These are phyloP conservation scores for Paraconiothyrium brasiliense DNA, from an alignment of 2,329 filamentous ascomycete genomes.

Conservation along the genomic window DNA sequence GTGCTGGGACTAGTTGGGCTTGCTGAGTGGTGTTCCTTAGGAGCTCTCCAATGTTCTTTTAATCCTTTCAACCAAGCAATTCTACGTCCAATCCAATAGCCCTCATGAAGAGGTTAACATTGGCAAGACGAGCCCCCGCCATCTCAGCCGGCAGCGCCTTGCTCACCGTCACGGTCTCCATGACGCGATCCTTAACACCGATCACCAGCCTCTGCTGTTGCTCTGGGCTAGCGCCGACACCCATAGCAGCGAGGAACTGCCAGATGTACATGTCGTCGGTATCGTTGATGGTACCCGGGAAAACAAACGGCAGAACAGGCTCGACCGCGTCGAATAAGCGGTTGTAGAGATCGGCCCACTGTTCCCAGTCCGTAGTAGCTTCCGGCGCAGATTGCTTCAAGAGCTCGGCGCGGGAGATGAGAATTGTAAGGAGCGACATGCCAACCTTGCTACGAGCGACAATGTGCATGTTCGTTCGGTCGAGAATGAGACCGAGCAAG, in stretches of 20 bases:
- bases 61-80: slow-evolving; percentile 63
- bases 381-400: slow-evolving; percentile 83
- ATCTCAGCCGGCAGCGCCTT: slow-evolving; percentile 91
- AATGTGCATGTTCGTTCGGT: slow-evolving; percentile 82
- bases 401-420: slow-evolving; percentile 92
- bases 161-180: slow-evolving; percentile 89
- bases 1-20: not conserved
- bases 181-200: slow-evolving; percentile 96
- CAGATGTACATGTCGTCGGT: slow-evolving; percentile 96
- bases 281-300: slow-evolving; percentile 89
- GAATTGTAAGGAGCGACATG: slow-evolving; percentile 88
- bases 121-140: slow-evolving; percentile 81
- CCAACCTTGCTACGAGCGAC: slow-evolving; percentile 89
- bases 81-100: slow-evolving; percentile 99
- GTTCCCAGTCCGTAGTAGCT: slow-evolving; percentile 70
- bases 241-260: slow-evolving; percentile 96
- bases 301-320: slow-evolving; percentile 82
- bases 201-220: slow-evolving; percentile 95
- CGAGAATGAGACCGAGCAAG: slow-evolving; percentile 83
- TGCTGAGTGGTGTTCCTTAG: slow-evolving; percentile 9
- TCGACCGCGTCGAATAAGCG: slow-evolving; percentile 88
- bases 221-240: slow-evolving; percentile 89
- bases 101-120: slow-evolving; percentile 98
- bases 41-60: not conserved
- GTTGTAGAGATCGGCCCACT: slow-evolving; percentile 87